Evolutionary conservation across 768 basidiomycete species (phyloP), one percentile per base, ranked within the genome.

Genomic region (Mycena amicta): DNA sequence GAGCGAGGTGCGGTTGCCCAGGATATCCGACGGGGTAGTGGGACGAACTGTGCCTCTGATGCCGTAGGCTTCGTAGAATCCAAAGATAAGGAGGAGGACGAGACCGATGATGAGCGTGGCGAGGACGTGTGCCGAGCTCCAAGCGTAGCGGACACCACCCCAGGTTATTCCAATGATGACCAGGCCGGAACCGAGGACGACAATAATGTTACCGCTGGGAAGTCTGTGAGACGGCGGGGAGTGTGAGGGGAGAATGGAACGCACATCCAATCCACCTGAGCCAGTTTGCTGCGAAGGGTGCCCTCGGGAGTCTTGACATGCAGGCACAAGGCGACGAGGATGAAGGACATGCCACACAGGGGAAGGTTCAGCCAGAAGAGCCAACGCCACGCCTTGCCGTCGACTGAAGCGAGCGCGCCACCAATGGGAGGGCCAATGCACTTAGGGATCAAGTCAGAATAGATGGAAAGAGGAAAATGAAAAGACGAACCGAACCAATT

Each of bases 41-140:
- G 65, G 65, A 49, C 59, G 52, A 13, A 11, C 55, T n/a, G n/a
- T n/a, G n/a, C n/a, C n/a, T n/a, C n/a, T n/a, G 52, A 72, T 63
- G 5, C 66, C 62, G 4, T 62, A 57, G 2, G 50, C 49, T 55
- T 77, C 75, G 56, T 71, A 68, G 49, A 65, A 27, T 11, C 72
- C 52, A 51, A 73, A 76, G 3, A 47, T 60, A 13, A 59, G 55
- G n/a, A 80, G 55, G 13, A 72, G 66, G 6, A 67, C 52, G 13
- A 74, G n/a, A 0, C 80, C 80, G 31, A 78, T 50, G 46, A 78
- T 65, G 16, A 82, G 70, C 0, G 79, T 78, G 1, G 69, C 76
- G 18, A 80, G 70, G 18, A 78, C 72, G 30, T 71, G 67, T 13
- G 58, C 72, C 0, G 72, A 74, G 6, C 49, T 37, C 80, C 80